A percentile compares a stretch with the other conserved stretches of the same genome.
Conservation (phyloP, 768 basidiomycete genomes). For the Tulasnella sp. region DNA sequence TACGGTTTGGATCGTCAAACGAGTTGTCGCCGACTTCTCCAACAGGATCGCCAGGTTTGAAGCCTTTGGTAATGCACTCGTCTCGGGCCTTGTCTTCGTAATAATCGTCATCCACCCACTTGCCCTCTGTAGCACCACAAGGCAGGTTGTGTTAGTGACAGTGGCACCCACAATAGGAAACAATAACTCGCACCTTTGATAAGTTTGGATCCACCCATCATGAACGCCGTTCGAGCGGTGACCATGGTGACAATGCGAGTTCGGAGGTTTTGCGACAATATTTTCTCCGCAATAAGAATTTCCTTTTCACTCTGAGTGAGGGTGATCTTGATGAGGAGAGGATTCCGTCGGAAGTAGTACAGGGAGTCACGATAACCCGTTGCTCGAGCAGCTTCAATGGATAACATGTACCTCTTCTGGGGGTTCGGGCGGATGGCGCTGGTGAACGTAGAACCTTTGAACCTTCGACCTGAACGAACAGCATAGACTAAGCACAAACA, state of each 20-base stretch:
- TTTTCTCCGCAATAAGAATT: constrained; percentile 74
- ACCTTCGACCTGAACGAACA: constrained; percentile 51
- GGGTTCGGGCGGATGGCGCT: constrained; percentile 68
- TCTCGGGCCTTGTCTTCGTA: constrained; percentile 74
- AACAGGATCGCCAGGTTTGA: constrained; percentile 70
- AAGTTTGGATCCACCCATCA: constrained; percentile 86
- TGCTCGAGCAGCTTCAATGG: constrained; percentile 92
- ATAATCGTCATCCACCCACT: constrained; percentile 92
- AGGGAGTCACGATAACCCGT: constrained; percentile 94
- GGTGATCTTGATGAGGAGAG: constrained; percentile 78
- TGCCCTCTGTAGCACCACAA: constrained; percentile 46
- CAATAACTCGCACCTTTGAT: constrained; percentile 52
- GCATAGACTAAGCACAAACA: constrained; percentile 13
- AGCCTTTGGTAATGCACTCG: constrained; percentile 67
- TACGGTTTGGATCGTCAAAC: constrained; percentile 31
- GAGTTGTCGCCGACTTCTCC: constrained; percentile 37
- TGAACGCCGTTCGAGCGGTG: constrained; percentile 84
- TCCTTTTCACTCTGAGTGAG: constrained; percentile 88
- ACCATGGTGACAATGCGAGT: constrained; percentile 90
- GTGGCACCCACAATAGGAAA: neutral
- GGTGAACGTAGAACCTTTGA: constrained; percentile 82
- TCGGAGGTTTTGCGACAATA: constrained; percentile 76
- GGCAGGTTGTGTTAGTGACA: neutral
- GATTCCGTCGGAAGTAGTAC: constrained; percentile 94
- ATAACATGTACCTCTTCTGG: constrained; percentile 80